Evolutionary conservation across 148 eudicot genomes (phyloP).

Genomic region (Fagopyrum tataricum): DNA sequence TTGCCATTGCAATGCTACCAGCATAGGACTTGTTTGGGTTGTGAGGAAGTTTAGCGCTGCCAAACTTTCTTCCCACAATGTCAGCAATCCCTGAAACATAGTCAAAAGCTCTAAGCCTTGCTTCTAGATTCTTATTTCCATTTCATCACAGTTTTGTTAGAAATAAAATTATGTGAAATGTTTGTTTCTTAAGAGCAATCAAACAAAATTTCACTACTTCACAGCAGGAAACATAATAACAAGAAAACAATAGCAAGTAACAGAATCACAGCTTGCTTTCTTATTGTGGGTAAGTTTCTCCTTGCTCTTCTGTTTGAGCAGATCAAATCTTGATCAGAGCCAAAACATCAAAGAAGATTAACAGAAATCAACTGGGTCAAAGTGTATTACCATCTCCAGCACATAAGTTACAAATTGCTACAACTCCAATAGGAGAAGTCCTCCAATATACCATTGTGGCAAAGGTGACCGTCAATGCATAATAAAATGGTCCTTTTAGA

Average conservation of each 20-base stretch:
- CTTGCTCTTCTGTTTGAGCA: neutral
- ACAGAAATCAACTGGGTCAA: neutral
- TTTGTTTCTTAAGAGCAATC: neutral
- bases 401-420: slow-evolving; percentile 72
- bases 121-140: neutral
- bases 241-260: neutral
- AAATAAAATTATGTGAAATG: neutral
- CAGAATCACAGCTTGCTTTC: slow-evolving; percentile 5
- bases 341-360: neutral
- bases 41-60: slow-evolving; percentile 57
- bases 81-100: slow-evolving; percentile 70
- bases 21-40: slow-evolving; percentile 61
- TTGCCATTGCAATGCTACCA: slow-evolving; percentile 75
- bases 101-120: slow-evolving; percentile 1
- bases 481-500: slow-evolving; percentile 82
- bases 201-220: neutral
- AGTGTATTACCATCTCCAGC: slow-evolving; percentile 82
- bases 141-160: neutral
- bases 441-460: slow-evolving; percentile 68
- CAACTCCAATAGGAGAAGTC: slow-evolving; percentile 71
- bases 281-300: neutral
- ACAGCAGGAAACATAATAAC: neutral
- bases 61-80: slow-evolving; percentile 72
- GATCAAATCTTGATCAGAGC: neutral
- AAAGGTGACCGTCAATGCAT: slow-evolving; percentile 60